phyloP scores from a whole-genome alignment of 352 stramenopile species.

The Globisporangium viniferum region DNA sequence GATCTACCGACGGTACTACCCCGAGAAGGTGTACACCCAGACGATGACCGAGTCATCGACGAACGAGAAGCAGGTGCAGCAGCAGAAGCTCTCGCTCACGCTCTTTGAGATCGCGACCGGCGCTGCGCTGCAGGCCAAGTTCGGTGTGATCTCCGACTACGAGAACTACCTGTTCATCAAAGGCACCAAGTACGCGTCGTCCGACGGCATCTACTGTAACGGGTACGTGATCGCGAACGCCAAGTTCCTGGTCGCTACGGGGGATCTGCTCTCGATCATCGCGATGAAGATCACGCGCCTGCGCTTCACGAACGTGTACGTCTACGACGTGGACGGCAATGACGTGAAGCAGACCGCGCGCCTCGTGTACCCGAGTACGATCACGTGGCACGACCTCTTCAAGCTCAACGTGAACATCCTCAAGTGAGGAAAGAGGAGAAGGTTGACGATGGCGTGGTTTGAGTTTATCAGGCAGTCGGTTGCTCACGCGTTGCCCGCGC shows the following conservation, averaged over 20 bases:
- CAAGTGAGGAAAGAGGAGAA: background rate
- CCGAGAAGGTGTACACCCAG: background rate
- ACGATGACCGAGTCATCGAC: background rate
- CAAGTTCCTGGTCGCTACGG: conserved; percentile 18
- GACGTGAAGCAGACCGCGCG: background rate
- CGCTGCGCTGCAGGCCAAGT: background rate
- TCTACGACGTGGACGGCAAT: background rate
- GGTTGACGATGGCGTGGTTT: no score
- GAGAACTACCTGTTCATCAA: conserved; percentile 40
- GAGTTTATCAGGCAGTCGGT: background rate
- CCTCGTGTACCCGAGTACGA: background rate
- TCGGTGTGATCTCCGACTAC: conserved; percentile 31
- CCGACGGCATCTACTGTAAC: conserved; percentile 57
- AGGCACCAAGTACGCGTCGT: conserved; percentile 26
- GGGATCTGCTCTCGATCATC: background rate
- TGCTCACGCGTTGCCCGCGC: no score
- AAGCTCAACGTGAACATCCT: conserved; percentile 14
- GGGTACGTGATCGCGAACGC: conserved; percentile 53
- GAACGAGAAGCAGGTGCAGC: background rate
- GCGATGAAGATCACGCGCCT: background rate
- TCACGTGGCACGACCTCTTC: background rate
- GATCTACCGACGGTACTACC: background rate
- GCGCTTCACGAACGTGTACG: background rate
- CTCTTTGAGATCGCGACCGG: background rate
- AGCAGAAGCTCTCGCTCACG: background rate